These are phyloP conservation scores for Tolypocladium sp. DNA, from an alignment of 2,329 filamentous ascomycete species.

Conservation along the genomic window DNA sequence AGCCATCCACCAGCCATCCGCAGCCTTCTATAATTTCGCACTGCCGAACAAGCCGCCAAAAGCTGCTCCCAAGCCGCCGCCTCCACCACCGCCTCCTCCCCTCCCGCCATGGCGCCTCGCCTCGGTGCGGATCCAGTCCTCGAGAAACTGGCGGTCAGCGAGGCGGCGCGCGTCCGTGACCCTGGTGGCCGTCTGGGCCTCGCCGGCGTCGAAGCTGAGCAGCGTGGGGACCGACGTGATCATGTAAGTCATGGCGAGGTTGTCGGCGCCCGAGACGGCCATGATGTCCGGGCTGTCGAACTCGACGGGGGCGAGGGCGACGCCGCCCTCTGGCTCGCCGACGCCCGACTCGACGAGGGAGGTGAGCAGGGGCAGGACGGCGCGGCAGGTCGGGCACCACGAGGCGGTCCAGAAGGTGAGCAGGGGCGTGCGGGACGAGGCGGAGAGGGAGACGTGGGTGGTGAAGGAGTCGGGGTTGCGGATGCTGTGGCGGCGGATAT, in stretches of 20 bases:
- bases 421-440: slow-evolving; percentile 44
- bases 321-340: slow-evolving; percentile 46
- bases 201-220: slow-evolving; percentile 46
- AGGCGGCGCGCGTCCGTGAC: slow-evolving; percentile 39
- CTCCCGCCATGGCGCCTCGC: slow-evolving; percentile 35
- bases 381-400: slow-evolving; percentile 46
- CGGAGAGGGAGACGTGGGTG: slow-evolving; percentile 45
- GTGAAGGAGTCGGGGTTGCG: slow-evolving; percentile 44
- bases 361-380: slow-evolving; percentile 37
- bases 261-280: slow-evolving; percentile 18
- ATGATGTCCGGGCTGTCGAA: slow-evolving; percentile 50
- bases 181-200: slow-evolving; percentile 39
- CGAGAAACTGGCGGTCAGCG: slow-evolving; percentile 38
- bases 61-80: slow-evolving; percentile 13
- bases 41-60: slow-evolving; percentile 34
- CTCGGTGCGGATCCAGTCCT: slow-evolving; percentile 44
- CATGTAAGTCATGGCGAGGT: slow-evolving; percentile 45
- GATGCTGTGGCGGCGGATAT: slow-evolving; percentile 29
- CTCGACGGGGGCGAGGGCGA: slow-evolving; percentile 44
- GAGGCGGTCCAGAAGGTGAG: slow-evolving; percentile 52
- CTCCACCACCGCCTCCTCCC: slow-evolving; percentile 31
- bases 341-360: slow-evolving; percentile 40
- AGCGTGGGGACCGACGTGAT: slow-evolving; percentile 49
- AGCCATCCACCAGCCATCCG: neutral
- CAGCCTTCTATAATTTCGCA: slow-evolving; percentile 6